phyloP scores from a whole-genome alignment of 352 stramenopile species.

The Phytophthora hybrid region DNA sequence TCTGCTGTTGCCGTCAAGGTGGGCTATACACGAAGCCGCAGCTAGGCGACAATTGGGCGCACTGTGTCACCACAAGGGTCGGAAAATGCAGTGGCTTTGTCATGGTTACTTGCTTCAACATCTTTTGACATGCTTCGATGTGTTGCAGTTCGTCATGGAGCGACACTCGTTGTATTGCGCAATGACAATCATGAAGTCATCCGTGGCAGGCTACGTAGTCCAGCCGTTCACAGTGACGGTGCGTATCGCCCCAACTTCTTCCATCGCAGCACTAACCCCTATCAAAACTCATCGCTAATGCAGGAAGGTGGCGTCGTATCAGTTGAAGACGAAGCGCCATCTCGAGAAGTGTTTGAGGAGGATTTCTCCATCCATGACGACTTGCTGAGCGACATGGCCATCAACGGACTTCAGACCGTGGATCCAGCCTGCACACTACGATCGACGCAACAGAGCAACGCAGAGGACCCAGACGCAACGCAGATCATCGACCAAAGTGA shows the following conservation, averaged over 20 bases:
- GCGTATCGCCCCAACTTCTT: background rate
- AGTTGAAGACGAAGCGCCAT: constrained; percentile 34
- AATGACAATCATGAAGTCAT: constrained; percentile 74
- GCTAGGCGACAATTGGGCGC: constrained; percentile 74
- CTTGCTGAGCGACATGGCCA: constrained; percentile 56
- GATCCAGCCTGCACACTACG: constrained; percentile 56
- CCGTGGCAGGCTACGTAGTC: constrained; percentile 59
- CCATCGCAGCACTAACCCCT: background rate
- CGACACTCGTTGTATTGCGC: constrained; percentile 54
- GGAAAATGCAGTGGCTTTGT: background rate
- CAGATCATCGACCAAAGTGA: constrained; percentile 32
- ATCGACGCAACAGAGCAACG: constrained; percentile 67
- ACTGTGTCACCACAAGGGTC: constrained; percentile 75
- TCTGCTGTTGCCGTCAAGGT: constrained; percentile 25
- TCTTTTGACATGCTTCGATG: constrained; percentile 10
- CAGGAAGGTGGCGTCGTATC: constrained; percentile 58
- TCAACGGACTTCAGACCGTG: constrained; percentile 49
- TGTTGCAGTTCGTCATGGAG: constrained; percentile 70
- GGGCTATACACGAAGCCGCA: constrained; percentile 71
- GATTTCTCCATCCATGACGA: constrained; percentile 65
- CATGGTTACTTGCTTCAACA: constrained; percentile 14
- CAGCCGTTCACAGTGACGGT: constrained; percentile 76
- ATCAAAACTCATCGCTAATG: background rate
- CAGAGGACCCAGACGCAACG: constrained; percentile 35
- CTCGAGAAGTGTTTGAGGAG: constrained; percentile 26